Percentiles rank a stretch among this genome's conserved stretches.
phyloP scores from a whole-genome alignment of 2,329 filamentous ascomycete species.

The Eutypella sp. region DNA sequence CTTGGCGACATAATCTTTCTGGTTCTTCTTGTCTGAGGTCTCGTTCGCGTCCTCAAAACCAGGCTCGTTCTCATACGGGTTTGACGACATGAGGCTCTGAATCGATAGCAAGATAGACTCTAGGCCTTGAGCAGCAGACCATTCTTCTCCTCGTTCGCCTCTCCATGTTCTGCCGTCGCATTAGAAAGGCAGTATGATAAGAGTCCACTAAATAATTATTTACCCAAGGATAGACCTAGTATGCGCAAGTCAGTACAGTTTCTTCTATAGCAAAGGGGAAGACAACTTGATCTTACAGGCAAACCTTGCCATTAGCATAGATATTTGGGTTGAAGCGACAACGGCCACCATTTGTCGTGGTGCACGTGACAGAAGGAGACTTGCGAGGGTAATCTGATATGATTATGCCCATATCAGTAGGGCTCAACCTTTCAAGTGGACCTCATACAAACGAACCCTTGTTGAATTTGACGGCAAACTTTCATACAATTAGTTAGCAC shows the following conservation, averaged over 20 bases:
- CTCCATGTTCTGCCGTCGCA: constrained; percentile 71
- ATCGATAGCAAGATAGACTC: constrained; percentile 94
- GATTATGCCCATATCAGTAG: constrained; percentile 4
- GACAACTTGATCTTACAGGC: constrained; percentile 60
- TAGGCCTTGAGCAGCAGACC: constrained; percentile 92
- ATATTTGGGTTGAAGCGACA: constrained; percentile 97
- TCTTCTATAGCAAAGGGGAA: neutral
- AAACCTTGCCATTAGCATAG: constrained; percentile 86
- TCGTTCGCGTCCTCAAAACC: constrained; percentile 77
- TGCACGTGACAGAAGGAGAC: constrained; percentile 56
- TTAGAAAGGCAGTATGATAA: constrained; percentile 8
- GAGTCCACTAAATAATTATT: constrained; percentile 10
- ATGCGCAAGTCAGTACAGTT: neutral
- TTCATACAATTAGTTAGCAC: constrained; percentile 22
- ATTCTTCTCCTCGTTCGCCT: constrained; percentile 84
- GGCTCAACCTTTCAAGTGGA: neutral
- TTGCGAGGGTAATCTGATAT: constrained; percentile 74
- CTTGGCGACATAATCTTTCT: constrained; percentile 74
- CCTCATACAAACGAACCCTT: constrained; percentile 49
- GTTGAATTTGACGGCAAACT: constrained; percentile 75
- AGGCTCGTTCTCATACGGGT: constrained; percentile 94
- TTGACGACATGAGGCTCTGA: constrained; percentile 89
- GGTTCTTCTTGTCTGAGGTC: constrained; percentile 64
- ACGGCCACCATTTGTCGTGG: constrained; percentile 83
- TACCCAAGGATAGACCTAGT: constrained; percentile 80